Evolutionary conservation across 2,329 filamentous ascomycete species (phyloP), one percentile per base, ranked within the genome.

Genomic region (Penicillium digitatum): DNA sequence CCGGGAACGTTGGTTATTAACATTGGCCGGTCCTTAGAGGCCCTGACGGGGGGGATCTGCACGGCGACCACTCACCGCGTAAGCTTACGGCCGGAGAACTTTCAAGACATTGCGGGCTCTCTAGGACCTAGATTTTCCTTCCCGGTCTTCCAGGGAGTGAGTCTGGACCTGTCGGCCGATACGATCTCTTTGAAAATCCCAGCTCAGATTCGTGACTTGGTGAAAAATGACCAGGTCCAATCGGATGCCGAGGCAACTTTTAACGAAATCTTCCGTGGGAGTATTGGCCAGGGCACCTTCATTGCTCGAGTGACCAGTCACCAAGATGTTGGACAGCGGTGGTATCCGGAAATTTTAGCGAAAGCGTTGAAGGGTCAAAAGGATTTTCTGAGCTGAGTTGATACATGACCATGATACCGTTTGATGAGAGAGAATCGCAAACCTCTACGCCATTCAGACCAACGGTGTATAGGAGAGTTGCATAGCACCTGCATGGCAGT

Each of bases 1-100:
- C 70, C 72, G 0, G 73, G 72, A 0, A 76, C 78, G 0, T 69
- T 80, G n/a, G 77, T 79, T 0, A 74, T 80, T 54, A 80, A 80
- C 51, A 79, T 80, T 27, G 78, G 76, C 0, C 68, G 70, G 14
- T 67, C 69, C 1, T 60, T 73, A 10, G 71, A 73, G 50, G 70
- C 70, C 1, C 58, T 73, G 9, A 73, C 71, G 0, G 62, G 67
- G 3, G 71, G 71, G 3, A 63, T 73, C 3, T 73, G 71, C 48
- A 70, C 65, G 2, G 71, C 71, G 7, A 72, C 71, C 1, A 73
- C 71, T 3, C 71, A 73, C 50, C 69, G 70, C 7, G 71, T 73
- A 5, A 69, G 59, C 43, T 56, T 72, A 10, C 61, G 57, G 12
- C 48, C 43, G 7, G 62, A 65, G 24, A 68, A 71, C 29, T 73